phyloP scores from a whole-genome alignment of 73 alveolate species.

The Breviolum minutum region DNA sequence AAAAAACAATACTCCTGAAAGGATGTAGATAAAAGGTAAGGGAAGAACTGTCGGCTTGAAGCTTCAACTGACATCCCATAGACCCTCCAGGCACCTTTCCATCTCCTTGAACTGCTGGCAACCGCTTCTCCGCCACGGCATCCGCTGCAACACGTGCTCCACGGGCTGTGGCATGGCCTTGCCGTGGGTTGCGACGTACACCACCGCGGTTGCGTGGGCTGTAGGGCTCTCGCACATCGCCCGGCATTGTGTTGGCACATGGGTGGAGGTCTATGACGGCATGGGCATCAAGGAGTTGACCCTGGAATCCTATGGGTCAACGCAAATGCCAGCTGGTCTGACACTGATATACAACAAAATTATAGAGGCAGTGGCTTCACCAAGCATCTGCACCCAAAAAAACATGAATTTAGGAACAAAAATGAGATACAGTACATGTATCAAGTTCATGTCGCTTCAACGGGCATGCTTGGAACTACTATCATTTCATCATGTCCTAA shows the following conservation, averaged over 20 bases:
- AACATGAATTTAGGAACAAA: no score
- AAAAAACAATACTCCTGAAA: no score
- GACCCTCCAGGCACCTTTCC: background rate
- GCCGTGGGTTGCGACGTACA: background rate
- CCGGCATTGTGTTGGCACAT: background rate
- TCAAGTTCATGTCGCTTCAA: no score
- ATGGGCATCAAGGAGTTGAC: background rate
- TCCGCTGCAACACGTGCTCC: background rate
- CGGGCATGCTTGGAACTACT: no score
- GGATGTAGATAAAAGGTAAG: no score
- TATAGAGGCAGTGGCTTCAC: no score
- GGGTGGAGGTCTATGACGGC: background rate
- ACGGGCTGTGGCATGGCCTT: slow-evolving; percentile 6
- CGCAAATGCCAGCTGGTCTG: background rate
- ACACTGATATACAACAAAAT: no score
- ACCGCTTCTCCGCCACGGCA: slow-evolving; percentile 35
- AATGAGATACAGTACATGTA: no score
- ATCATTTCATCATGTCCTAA: no score
- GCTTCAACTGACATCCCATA: no score
- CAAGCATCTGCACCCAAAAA: no score
- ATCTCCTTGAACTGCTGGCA: slow-evolving; percentile 33
- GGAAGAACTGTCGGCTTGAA: no score
- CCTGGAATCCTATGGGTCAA: background rate
- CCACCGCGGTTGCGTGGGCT: slow-evolving; percentile 30
- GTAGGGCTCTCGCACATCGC: slow-evolving; percentile 24